Evolutionary conservation across 805 yeast genomes (phyloP), one percentile per base, ranked within the genome.

Genomic region (Teunomyces cretensis): DNA sequence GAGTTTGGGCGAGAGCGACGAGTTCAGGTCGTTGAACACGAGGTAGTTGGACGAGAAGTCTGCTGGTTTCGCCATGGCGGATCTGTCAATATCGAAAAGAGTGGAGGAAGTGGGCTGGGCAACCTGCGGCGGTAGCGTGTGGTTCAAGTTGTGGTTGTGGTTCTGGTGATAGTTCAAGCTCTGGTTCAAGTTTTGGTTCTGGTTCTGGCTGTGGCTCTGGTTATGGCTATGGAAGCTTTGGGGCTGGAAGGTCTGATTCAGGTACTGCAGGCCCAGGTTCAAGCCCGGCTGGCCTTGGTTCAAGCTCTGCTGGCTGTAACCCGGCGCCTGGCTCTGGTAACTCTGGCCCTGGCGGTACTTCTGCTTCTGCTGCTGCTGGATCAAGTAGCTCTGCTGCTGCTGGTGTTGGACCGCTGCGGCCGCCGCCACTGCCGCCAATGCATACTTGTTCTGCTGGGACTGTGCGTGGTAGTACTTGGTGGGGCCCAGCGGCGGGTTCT

Each of bases 361-460:
- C 27, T 32, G 39, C 22, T 42, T 47, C 4, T 45, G 45, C 39
- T 52, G 59, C 30, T 54, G 56, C 38, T 54, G 63, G 14, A 44
- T 50, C 26, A 50, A 43, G 43, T 50, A 51, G 30, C 47, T 47
- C 33, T 56, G 60, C 22, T 51, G 56, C 28, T 52, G 60, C 40
- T 57, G 67, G 33, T 62, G 65, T 35, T 57, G 64, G 15, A 58
- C 64, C 12, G 64, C 65, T 12, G 68, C 68, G n/a, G 68, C 61
- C 2, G 63, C 66, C 2, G 65, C 64, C 4, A 58, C 61, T 5
- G 68, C 60, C 13, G 66, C 61, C 39, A 56, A 50, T 1, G 64
- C 56, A 42, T 60, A 60, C 45, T 60, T 58, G 43, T 55, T 53
- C 33, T 54, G 60, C 42, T 53, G 60, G 36, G 41, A 43, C 15